Evolutionary conservation across 495 filamentous ascomycete genomes (phyloP).

Genomic region (Aspergillus hancockii): DNA sequence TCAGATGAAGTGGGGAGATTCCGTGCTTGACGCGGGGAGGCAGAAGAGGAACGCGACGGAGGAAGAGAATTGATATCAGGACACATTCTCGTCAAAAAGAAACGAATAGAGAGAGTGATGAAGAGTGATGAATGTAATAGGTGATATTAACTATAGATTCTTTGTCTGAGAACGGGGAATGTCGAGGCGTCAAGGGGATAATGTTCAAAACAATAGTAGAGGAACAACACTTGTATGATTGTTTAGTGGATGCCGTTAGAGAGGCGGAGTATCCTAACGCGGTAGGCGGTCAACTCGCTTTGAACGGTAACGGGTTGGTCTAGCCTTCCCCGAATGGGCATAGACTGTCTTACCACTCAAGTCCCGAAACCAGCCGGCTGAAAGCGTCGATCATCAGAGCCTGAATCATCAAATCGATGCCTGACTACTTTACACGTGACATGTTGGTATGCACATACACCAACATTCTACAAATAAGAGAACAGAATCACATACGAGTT

Average conservation of each 20-base stretch:
- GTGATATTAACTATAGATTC: not conserved
- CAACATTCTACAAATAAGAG: not conserved
- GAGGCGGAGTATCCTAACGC: constrained; percentile 17
- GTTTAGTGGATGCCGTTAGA: constrained; percentile 1
- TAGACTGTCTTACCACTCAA: not conserved
- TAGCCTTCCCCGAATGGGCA: not conserved
- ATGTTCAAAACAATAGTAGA: not conserved
- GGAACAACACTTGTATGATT: not conserved
- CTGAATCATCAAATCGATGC: not conserved
- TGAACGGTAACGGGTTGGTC: not conserved
- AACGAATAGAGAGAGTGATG: not conserved
- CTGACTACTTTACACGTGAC: not conserved
- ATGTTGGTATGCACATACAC: not conserved
- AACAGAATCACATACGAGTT: not conserved
- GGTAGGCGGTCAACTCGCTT: not conserved
- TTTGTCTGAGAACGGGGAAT: constrained; percentile 8
- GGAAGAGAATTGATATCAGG: constrained; percentile 79
- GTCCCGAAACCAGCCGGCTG: not conserved
- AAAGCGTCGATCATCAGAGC: not conserved
- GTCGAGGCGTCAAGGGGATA: not conserved
- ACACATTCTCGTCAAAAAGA: constrained; percentile 41
- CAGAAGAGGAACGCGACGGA: constrained; percentile 57
- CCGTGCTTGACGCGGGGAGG: constrained; percentile 36
- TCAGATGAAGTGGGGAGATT: constrained; percentile 25
- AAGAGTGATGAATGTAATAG: not conserved